Conservation (phyloP, 768 basidiomycete genomes). For the Mycena haematopus region DNA sequence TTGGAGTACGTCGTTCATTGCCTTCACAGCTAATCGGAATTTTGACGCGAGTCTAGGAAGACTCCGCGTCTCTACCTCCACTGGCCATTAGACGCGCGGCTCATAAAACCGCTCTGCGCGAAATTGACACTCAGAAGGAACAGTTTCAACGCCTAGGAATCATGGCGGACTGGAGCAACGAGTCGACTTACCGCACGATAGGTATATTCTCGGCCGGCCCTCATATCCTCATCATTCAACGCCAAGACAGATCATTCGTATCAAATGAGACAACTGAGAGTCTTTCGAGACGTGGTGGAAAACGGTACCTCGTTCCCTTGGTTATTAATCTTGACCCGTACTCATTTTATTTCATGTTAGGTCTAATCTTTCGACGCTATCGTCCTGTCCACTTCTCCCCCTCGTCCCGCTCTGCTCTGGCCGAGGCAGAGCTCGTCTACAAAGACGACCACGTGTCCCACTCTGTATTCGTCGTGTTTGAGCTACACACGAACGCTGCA, state of each 20-base stretch:
- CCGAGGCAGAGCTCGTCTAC: constrained; percentile 93
- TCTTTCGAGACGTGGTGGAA: constrained; percentile 90
- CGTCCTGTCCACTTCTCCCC: constrained; percentile 96
- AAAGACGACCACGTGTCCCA: constrained; percentile 88
- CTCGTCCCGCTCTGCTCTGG: constrained; percentile 90
- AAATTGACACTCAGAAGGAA: constrained; percentile 75
- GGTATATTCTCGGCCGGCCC: too few relatives aligned
- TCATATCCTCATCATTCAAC: too few relatives aligned
- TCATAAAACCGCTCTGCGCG: constrained; percentile 69
- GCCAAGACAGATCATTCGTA: constrained; percentile 89
- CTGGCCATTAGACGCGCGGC: constrained; percentile 73
- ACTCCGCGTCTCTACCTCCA: constrained; percentile 62
- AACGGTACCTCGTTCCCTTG: constrained; percentile 55
- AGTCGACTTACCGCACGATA: constrained; percentile 87
- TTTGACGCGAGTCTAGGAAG: constrained; percentile 37
- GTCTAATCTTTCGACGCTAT: constrained; percentile 83
- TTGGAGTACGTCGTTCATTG: constrained; percentile 57
- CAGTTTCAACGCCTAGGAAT: constrained; percentile 86
- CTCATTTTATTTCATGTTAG: constrained; percentile 42
- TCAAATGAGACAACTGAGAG: constrained; percentile 84
- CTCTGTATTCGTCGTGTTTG: constrained; percentile 86
- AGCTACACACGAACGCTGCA: constrained; percentile 42
- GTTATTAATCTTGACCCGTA: neutral
- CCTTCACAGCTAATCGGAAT: neutral
- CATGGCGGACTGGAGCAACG: constrained; percentile 88